A percentile compares a stretch with the other conserved stretches of the same genome.
These are phyloP conservation scores for Tylopilus rubrobrunneus DNA, from an alignment of 768 basidiomycete species.

Conservation along the genomic window DNA sequence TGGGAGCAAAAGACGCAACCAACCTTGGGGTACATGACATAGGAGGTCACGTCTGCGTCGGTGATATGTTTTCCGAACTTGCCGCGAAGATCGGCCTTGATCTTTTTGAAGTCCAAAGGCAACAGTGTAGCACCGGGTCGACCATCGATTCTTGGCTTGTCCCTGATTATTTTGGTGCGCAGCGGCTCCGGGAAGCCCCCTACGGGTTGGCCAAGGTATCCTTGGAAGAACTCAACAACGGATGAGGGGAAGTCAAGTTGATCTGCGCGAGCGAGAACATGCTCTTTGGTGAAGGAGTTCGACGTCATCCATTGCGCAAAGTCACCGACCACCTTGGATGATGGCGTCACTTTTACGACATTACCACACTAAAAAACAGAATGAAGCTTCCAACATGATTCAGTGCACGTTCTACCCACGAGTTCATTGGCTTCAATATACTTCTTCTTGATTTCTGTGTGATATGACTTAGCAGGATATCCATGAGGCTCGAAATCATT, in stretches of 20 bases:
- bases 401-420: conserved; percentile 42
- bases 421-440: conserved; percentile 98
- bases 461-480: conserved; percentile 6
- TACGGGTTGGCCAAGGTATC: conserved; percentile 95
- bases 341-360: conserved; percentile 98
- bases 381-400: conserved; percentile 1
- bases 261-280: conserved; percentile 83
- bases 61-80: conserved; percentile 96
- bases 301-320: conserved; percentile 99
- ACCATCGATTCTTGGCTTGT: conserved; percentile 89
- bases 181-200: conserved; percentile 99
- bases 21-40: conserved; percentile 98
- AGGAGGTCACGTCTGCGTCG: conserved; percentile 88
- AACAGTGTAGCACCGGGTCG: conserved; percentile 87
- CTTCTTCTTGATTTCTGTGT: conserved; percentile 89
- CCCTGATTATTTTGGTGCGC: conserved; percentile 85
- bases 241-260: conserved; percentile 96
- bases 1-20: conserved; percentile 6
- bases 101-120: conserved; percentile 93
- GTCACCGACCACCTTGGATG: conserved; percentile 98
- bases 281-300: conserved; percentile 82
- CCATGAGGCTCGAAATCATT: conserved; percentile 12
- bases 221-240: conserved; percentile 98
- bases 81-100: conserved; percentile 86
- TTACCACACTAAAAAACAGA: conserved; percentile 73